phyloP scores from a whole-genome alignment of 805 yeast genomes.

The Zygosaccharomyces kombuchaensis region DNA sequence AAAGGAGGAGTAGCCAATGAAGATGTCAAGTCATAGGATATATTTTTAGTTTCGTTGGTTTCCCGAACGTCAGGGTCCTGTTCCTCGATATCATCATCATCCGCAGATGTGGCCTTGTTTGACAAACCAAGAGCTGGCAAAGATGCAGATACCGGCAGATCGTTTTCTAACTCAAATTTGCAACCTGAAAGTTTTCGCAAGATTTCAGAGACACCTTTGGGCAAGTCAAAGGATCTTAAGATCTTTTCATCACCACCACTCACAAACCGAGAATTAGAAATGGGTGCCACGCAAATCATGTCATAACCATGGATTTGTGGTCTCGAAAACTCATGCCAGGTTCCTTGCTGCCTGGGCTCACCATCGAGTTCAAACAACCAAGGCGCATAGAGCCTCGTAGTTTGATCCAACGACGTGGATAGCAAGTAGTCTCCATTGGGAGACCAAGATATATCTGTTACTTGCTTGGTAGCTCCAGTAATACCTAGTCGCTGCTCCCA shows the following conservation, averaged over 20 bases:
- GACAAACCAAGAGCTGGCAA: conserved; percentile 92
- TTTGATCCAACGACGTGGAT: conserved; percentile 86
- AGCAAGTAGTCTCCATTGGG: conserved; percentile 59
- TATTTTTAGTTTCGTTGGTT: conserved; percentile 35
- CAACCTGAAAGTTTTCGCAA: conserved; percentile 53
- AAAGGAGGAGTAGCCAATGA: conserved; percentile 60
- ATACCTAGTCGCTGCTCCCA: conserved; percentile 53
- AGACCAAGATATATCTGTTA: conserved; percentile 79
- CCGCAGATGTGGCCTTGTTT: conserved; percentile 71
- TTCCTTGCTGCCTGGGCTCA: conserved; percentile 25
- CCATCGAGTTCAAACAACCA: conserved; percentile 43
- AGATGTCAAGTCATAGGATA: conserved; percentile 45
- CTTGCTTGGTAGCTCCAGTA: conserved; percentile 71
- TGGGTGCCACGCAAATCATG: conserved; percentile 72
- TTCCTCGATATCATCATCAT: conserved; percentile 42
- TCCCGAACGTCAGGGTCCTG: conserved; percentile 32
- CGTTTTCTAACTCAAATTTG: conserved; percentile 26
- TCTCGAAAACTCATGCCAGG: conserved; percentile 91
- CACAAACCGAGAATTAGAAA: conserved; percentile 61
- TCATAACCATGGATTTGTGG: conserved; percentile 99
- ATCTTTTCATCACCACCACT: conserved; percentile 97
- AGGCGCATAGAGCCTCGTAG: conserved; percentile 76
- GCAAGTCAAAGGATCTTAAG: conserved; percentile 82
- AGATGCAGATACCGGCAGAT: conserved; percentile 77
- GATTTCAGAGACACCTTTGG: conserved; percentile 66